Base-by-base conservation (phyloP, 371 early-diverging fungal genomes). In the Mucor mucedo region DNA sequence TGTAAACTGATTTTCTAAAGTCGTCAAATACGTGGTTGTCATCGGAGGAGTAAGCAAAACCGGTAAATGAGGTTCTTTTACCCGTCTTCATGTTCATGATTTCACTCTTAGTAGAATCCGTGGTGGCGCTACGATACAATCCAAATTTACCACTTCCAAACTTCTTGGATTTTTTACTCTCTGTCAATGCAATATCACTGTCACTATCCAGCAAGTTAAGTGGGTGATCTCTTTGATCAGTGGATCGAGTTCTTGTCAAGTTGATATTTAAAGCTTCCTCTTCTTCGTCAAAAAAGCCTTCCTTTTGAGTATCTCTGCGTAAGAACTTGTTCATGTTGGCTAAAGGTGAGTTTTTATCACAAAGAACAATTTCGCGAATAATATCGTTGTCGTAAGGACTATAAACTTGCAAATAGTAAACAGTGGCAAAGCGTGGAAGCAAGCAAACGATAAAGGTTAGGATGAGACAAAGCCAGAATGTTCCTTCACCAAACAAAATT, bases 321-420 rank as follows among this genome's bases (percentile, higher is more conserved):
- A 55, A 41, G 33, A 63, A 56, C 6, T 21, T 48, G 16, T 55
- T n/a, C n/a, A 38, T 44, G 14, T 32, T 56, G 10, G 55, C 14
- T 32, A 29, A 33, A n/a, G 49, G 7, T 0, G 48, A 33, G 14
- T 49, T 28, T 4, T 52, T 28, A 13, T 66, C 65, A 32, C 77
- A 76, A 11, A 80, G 55, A 3, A 78, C 82, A 5, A 79, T 65
- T 60, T 90, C 91, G 4, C 84, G 81, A 5, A 88, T 70, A 27
- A 90, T 83, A 58, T 87, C 91, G 16, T 85, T 84, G 54, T 90
- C 91, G 44, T 73, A 78, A 0, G 91, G 91, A 54, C 69, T 49
- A 28, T 82, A 77, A 63, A 76, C 76, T 48, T 78, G 84, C 29
- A 83, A 70, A n/a, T 73, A 76, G 44, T 79, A 82, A 50, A 83